Conservation (phyloP, 139 green algal genomes). For the Microglena sp. region DNA sequence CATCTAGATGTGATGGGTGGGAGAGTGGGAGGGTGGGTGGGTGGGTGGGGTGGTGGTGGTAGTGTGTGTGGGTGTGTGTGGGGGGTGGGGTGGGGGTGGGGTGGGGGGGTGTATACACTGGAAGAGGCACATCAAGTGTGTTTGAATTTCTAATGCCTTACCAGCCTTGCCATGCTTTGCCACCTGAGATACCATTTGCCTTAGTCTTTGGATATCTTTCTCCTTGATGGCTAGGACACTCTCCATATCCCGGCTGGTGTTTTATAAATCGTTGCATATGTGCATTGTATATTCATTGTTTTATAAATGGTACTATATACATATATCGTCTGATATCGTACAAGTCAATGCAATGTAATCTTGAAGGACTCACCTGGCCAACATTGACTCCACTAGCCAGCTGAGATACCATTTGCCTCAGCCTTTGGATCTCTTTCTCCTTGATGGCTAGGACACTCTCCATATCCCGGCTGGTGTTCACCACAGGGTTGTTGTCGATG, state of each 20-base stretch:
- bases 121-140: no score
- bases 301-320: no score
- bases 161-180: background rate
- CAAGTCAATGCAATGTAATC: background rate
- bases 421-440: constrained; percentile 37
- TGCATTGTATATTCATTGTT: no score
- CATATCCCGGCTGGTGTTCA: constrained; percentile 30
- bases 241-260: constrained; percentile 25
- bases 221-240: constrained; percentile 37
- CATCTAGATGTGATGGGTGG: background rate
- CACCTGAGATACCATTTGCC: constrained; percentile 21
- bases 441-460: constrained; percentile 32
- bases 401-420: constrained; percentile 28
- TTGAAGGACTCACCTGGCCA: background rate
- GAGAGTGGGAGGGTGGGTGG: background rate
- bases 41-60: background rate
- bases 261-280: constrained; percentile 29
- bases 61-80: background rate
- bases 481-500: constrained; percentile 42
- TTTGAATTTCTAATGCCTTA: background rate
- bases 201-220: constrained; percentile 34
- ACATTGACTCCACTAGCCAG: constrained; percentile 5
- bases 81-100: background rate
- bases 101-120: background rate
- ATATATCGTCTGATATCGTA: background rate